Conservation (phyloP, 345 rosid species). For the Eucalyptus tenuipes region DNA sequence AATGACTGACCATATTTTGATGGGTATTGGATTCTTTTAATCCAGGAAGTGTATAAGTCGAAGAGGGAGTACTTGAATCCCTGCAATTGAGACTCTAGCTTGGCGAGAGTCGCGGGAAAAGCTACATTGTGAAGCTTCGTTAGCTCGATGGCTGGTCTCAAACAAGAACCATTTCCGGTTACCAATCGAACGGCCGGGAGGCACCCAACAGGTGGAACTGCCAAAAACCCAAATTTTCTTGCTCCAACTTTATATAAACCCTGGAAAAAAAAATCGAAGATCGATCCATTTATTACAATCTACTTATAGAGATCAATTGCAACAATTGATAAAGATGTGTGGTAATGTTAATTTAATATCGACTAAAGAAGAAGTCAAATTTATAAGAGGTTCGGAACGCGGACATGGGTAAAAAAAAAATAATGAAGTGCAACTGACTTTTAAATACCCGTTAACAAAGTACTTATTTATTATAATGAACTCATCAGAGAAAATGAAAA, state of each 20-base stretch:
- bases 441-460: too few species aligned
- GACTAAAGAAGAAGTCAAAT: too few species aligned
- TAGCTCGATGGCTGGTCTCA: not conserved
- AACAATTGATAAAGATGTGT: too few species aligned
- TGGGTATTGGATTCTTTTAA: not conserved
- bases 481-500: too few species aligned
- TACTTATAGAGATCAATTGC: too few species aligned
- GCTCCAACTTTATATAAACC: not conserved
- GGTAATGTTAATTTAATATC: too few species aligned
- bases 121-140: slow-evolving; percentile 10
- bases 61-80: slow-evolving; percentile 19
- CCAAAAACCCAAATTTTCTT: not conserved
- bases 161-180: not conserved
- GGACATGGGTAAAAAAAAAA: too few species aligned
- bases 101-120: not conserved
- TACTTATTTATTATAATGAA: too few species aligned
- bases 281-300: too few species aligned
- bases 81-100: not conserved
- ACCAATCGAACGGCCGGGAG: not conserved
- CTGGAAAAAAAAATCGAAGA: not conserved
- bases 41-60: slow-evolving; percentile 1
- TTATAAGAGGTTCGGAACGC: too few species aligned
- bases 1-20: slow-evolving; percentile 1
- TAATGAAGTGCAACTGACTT: too few species aligned
- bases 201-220: not conserved